Conservation (phyloP, 1,284 basidiomycete genomes). For the Meripilus lineatus region DNA sequence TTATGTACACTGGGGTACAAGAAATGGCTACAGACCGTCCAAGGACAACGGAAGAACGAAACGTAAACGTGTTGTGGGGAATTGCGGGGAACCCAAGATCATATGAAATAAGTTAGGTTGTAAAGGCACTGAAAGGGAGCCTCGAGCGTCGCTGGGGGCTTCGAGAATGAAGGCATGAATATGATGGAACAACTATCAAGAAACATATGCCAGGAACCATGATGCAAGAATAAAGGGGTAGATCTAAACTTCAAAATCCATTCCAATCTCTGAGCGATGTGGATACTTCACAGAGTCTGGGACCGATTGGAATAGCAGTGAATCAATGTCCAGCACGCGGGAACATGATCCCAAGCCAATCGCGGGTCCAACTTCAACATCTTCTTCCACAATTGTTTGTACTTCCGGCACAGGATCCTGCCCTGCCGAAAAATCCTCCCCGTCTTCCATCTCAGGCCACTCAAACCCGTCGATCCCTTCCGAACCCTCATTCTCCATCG, state of each 20-base stretch:
- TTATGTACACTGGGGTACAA: background rate
- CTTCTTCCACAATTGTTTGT: constrained; percentile 42
- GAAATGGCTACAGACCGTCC: background rate
- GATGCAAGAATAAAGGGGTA: background rate
- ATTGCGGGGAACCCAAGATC: too few species aligned
- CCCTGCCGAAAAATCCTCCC: too few species aligned
- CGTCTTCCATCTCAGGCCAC: too few species aligned
- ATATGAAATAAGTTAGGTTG: too few species aligned
- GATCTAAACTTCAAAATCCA: background rate
- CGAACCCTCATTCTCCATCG: too few species aligned
- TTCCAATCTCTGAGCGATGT: background rate
- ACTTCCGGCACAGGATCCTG: constrained; percentile 27
- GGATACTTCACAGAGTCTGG: constrained; percentile 14
- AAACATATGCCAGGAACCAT: constrained; percentile 2
- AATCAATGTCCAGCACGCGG: constrained; percentile 14
- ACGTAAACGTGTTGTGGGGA: too few species aligned
- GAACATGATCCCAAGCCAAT: background rate
- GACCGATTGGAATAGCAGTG: constrained; percentile 22
- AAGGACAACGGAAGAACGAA: too few species aligned
- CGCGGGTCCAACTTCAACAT: constrained; percentile 18
- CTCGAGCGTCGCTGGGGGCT: background rate
- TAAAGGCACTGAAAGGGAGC: background rate
- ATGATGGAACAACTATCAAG: constrained; percentile 5
- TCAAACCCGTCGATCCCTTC: too few species aligned
- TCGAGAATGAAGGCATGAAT: constrained; percentile 1